Percentiles rank a stretch among this genome's conserved stretches.
These are phyloP conservation scores for Sphagnum tenellum DNA, from an alignment of 225 moss, liverwort and hornwort genomes.

Conservation along the genomic window DNA sequence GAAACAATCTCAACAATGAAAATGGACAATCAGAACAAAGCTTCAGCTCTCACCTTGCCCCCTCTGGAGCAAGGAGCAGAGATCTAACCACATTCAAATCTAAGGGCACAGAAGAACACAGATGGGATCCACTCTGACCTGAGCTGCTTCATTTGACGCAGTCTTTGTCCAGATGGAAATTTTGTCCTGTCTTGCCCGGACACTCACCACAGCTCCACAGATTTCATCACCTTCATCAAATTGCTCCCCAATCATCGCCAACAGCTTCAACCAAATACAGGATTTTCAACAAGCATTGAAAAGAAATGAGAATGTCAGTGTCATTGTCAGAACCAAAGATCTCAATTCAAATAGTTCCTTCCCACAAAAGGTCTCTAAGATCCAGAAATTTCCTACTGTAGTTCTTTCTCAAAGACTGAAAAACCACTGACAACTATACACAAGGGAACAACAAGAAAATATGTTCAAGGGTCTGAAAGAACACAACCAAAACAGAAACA, in stretches of 20 bases:
- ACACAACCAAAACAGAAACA: not conserved
- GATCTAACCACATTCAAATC: too few relatives aligned
- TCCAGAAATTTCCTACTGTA: not conserved
- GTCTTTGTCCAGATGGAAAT: conserved; percentile 96
- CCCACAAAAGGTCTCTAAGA: not conserved
- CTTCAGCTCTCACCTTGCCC: not conserved
- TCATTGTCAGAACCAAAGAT: not conserved
- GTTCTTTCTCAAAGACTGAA: too few relatives aligned
- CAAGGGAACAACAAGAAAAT: too few relatives aligned
- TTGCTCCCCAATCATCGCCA: conserved; percentile 96
- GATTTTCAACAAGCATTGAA: conserved; percentile 14
- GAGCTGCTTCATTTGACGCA: conserved; percentile 80
- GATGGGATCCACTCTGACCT: conserved; percentile 27
- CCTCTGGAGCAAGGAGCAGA: not conserved
- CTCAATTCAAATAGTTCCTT: not conserved
- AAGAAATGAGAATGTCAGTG: not conserved
- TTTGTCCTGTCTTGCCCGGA: conserved; percentile 72
- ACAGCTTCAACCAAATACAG: conserved; percentile 13
- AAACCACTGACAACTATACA: not conserved
- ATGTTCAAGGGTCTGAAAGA: not conserved
- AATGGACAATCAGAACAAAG: not conserved
- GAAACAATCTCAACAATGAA: too few relatives aligned
- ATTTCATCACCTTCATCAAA: conserved; percentile 90
- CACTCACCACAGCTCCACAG: conserved; percentile 88
- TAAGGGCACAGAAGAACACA: not conserved